Percentiles rank a stretch among this genome's conserved stretches.
Evolutionary conservation across 2,329 filamentous ascomycete genomes (phyloP).

Genomic region (Zasmidium cellare): DNA sequence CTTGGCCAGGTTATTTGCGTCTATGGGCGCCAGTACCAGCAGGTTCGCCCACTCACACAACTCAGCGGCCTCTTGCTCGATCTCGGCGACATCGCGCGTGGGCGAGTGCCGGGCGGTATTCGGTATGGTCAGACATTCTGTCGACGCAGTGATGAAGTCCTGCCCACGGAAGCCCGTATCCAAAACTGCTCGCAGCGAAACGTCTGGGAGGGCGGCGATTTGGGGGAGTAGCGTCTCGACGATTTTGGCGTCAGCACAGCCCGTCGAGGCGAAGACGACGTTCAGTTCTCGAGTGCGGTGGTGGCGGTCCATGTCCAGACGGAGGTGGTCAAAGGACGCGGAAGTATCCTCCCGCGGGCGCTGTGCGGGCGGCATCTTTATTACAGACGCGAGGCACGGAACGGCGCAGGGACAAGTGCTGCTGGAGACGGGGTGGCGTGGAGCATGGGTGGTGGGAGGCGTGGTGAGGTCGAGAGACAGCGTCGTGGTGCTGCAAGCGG

Average conservation of each 20-base stretch:
- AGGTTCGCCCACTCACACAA: constrained; percentile 86
- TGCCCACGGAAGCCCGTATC: constrained; percentile 34
- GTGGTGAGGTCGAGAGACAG: too few relatives aligned
- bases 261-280: constrained; percentile 37
- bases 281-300: constrained; percentile 29
- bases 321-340: not conserved
- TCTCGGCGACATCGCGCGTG: constrained; percentile 26
- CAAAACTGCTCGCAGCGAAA: constrained; percentile 36
- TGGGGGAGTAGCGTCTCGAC: constrained; percentile 33
- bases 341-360: not conserved
- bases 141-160: constrained; percentile 35
- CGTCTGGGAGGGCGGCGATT: constrained; percentile 34
- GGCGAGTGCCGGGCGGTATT: constrained; percentile 29
- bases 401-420: not conserved
- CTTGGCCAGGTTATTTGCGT: constrained; percentile 79
- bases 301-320: constrained; percentile 11
- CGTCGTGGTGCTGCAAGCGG: too few relatives aligned
- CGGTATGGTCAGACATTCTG: constrained; percentile 32
- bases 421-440: not conserved
- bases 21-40: constrained; percentile 79
- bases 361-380: constrained; percentile 2
- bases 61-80: constrained; percentile 55
- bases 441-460: not conserved
- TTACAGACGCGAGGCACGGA: not conserved
- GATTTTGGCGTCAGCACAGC: constrained; percentile 34